Evolutionary conservation across 306 rosid species (phyloP).

Genomic region (Canavalia ensiformis): DNA sequence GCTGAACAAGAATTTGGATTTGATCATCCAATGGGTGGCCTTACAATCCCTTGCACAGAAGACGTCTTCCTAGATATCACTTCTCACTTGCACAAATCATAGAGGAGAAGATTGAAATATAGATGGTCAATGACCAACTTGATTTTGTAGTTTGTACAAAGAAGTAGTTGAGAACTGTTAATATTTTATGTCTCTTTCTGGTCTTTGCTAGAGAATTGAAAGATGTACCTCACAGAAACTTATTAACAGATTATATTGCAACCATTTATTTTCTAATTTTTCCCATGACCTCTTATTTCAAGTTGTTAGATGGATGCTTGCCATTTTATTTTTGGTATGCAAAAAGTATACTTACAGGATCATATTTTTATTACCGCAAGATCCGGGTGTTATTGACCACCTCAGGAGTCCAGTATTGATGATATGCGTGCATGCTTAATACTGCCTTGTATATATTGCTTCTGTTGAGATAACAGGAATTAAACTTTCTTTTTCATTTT

Average conservation of each 20-base stretch:
- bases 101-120: background rate
- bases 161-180: background rate
- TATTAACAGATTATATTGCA: background rate
- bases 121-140: too few relatives aligned
- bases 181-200: background rate
- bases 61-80: too few relatives aligned
- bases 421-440: background rate
- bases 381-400: too few relatives aligned
- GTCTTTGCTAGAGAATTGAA: background rate
- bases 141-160: too few relatives aligned
- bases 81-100: background rate
- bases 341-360: background rate
- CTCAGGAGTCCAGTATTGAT: too few relatives aligned
- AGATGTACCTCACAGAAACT: background rate
- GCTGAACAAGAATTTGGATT: background rate
- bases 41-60: too few relatives aligned
- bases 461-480: background rate
- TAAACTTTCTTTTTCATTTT: background rate
- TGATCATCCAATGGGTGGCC: background rate
- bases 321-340: background rate
- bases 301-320: background rate
- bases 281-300: slow-evolving; percentile 41
- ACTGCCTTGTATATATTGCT: background rate
- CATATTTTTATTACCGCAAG: background rate
- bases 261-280: slow-evolving; percentile 14